Percentiles rank a stretch among this genome's conserved stretches.
Conservation (phyloP, 352 stramenopile genomes). For the Globisporangium camurandrum region DNA sequence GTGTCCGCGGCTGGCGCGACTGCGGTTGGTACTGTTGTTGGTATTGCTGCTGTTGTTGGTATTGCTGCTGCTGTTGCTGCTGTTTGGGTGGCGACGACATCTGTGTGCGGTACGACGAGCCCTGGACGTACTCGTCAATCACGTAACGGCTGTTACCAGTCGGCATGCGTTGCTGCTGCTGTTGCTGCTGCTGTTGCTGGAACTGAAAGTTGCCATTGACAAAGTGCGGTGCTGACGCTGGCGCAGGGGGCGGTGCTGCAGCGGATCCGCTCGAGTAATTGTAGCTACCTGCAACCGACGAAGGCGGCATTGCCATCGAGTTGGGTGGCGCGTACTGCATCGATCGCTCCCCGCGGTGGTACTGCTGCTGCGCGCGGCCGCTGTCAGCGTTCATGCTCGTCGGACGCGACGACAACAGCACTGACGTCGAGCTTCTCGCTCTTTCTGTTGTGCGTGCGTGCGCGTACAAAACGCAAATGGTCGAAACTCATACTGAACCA, state of each 20-base stretch:
- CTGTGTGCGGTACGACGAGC: slow-evolving; percentile 8
- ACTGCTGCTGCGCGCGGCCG: slow-evolving; percentile 2
- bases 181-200: slow-evolving; percentile 8
- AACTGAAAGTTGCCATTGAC: slow-evolving; percentile 15
- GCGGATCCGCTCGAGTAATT: not conserved
- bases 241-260: slow-evolving; percentile 2
- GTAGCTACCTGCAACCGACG: slow-evolving; percentile 1
- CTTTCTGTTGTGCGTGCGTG: too few species aligned
- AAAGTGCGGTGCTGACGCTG: slow-evolving; percentile 9
- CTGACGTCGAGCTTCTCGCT: too few species aligned
- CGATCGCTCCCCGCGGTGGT: too few species aligned
- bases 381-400: slow-evolving; percentile 9
- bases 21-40: slow-evolving; percentile 1
- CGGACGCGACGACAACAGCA: not conserved
- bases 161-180: slow-evolving; percentile 5
- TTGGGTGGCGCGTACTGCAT: not conserved
- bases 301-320: not conserved
- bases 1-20: slow-evolving; percentile 2
- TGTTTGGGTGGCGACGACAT: slow-evolving; percentile 9
- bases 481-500: too few species aligned
- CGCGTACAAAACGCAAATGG: too few species aligned
- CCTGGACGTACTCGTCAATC: slow-evolving; percentile 4
- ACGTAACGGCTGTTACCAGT: slow-evolving; percentile 5
- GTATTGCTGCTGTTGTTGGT: too few species aligned
- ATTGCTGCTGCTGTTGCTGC: slow-evolving; percentile 11